A percentile compares a stretch with the other conserved stretches of the same genome.
These are phyloP conservation scores for Cylindrotheca fusiformis DNA, from an alignment of 108 stramenopile genomes.

Conservation along the genomic window DNA sequence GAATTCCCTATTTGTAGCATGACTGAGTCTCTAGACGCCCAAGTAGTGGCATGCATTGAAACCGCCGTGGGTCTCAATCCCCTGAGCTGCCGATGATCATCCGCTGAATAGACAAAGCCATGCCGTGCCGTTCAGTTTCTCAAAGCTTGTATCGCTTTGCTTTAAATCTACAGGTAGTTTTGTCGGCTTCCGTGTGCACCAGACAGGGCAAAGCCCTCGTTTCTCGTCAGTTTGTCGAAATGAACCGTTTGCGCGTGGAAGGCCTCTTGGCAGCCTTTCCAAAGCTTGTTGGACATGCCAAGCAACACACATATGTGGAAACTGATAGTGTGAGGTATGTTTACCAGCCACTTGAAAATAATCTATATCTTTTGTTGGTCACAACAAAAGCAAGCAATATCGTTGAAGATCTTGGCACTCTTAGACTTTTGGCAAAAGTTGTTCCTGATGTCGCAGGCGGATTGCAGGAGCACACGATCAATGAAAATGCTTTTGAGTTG, in stretches of 20 bases:
- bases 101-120: too few species aligned
- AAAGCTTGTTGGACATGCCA: conserved; percentile 91
- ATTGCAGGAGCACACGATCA: conserved; percentile 87
- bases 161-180: conserved; percentile 87
- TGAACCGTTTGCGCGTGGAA: conserved; percentile 97
- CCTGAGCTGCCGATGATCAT: too few species aligned
- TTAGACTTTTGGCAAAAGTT: conserved; percentile 96
- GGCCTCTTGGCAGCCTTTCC: conserved; percentile 99
- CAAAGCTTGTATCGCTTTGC: too few species aligned
- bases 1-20: too few species aligned
- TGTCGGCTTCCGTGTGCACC: conserved; percentile 80
- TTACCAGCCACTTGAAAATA: conserved; percentile 96
- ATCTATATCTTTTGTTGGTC: conserved; percentile 91
- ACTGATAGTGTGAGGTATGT: conserved; percentile 99
- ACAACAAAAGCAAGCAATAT: conserved; percentile 97
- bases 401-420: conserved; percentile 97
- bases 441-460: conserved; percentile 96
- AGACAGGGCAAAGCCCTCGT: conserved; percentile 89
- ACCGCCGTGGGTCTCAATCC: too few species aligned
- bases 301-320: conserved; percentile 97
- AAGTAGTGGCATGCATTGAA: too few species aligned
- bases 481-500: conserved; percentile 92
- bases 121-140: not conserved
- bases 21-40: too few species aligned
- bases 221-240: conserved; percentile 98